phyloP scores from a whole-genome alignment of 805 yeast species.

The Torulaspora maleeae region DNA sequence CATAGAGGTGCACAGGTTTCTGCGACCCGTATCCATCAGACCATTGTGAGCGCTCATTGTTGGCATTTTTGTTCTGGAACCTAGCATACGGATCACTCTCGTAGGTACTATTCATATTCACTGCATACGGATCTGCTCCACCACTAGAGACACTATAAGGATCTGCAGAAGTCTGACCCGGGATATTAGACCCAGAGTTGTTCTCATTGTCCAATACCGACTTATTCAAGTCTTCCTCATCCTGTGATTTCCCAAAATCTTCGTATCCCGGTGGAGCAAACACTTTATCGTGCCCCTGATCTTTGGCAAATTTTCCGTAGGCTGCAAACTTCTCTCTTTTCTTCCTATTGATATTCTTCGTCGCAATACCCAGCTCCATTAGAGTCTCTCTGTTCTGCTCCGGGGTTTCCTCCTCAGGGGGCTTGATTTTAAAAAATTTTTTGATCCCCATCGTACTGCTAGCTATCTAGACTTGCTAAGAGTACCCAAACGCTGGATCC shows the following conservation, averaged over 20 bases:
- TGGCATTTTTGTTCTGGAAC: conserved; percentile 1
- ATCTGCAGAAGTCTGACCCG: conserved; percentile 4
- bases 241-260: conserved; percentile 25
- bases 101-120: conserved; percentile 1
- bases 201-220: conserved; percentile 11
- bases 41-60: background rate
- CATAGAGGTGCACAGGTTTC: conserved; percentile 3
- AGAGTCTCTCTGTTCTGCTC: conserved; percentile 41
- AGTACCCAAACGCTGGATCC: conserved; percentile 1
- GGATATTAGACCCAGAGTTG: conserved; percentile 2
- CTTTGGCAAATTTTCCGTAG: conserved; percentile 45
- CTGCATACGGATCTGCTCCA: conserved; percentile 13
- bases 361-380: conserved; percentile 41
- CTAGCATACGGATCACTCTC: conserved; percentile 12
- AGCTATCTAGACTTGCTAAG: background rate
- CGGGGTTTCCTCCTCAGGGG: conserved; percentile 45
- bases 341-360: conserved; percentile 35
- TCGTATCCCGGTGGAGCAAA: conserved; percentile 42
- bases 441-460: conserved; percentile 45
- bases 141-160: conserved; percentile 10
- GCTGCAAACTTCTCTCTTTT: conserved; percentile 45
- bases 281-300: conserved; percentile 34
- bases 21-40: conserved; percentile 1
- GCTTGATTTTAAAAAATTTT: conserved; percentile 42
- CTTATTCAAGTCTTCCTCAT: conserved; percentile 23